A percentile compares a stretch with the other conserved stretches of the same genome.
phyloP scores from a whole-genome alignment of 1,284 basidiomycete species.

The Ganoderma lingzhi region DNA sequence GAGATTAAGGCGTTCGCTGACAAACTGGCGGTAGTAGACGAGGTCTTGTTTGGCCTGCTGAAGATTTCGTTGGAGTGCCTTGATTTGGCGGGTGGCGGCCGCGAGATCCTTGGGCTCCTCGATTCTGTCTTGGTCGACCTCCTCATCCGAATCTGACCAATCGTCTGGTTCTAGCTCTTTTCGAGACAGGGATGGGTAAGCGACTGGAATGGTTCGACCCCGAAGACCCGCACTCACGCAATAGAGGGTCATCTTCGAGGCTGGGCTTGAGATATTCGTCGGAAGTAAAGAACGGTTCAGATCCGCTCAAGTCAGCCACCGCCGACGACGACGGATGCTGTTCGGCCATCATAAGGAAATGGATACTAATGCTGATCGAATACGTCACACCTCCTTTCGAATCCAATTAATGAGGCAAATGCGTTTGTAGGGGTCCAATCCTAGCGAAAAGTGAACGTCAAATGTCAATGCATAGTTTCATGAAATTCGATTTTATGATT shows the following conservation, averaged over 20 bases:
- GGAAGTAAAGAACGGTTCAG: conserved; percentile 70
- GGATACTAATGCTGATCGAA: conserved; percentile 2
- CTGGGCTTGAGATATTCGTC: conserved; percentile 85
- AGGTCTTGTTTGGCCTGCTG: conserved; percentile 61
- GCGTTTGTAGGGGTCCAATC: conserved; percentile 71
- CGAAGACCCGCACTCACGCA: conserved; percentile 65
- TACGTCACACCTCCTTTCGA: conserved; percentile 64
- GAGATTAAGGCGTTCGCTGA: conserved; percentile 59
- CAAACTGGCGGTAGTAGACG: conserved; percentile 63
- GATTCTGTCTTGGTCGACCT: conserved; percentile 35
- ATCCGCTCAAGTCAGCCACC: conserved; percentile 57
- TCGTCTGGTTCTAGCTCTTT: conserved; percentile 69
- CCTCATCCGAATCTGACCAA: conserved; percentile 79
- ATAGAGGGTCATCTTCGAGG: conserved; percentile 84
- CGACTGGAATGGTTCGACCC: neutral
- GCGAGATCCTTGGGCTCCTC: conserved; percentile 41
- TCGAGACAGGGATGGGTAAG: conserved; percentile 4
- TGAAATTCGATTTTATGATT: conserved; percentile 35
- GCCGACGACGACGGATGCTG: conserved; percentile 62
- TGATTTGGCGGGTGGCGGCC: conserved; percentile 54
- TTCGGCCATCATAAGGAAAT: conserved; percentile 16
- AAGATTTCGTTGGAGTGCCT: conserved; percentile 61
- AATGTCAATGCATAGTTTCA: conserved; percentile 14
- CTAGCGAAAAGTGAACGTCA: conserved; percentile 38
- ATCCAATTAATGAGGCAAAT: conserved; percentile 91